Conservation (phyloP, 2,329 filamentous ascomycete species). For the Ambrosiella beaveri region DNA sequence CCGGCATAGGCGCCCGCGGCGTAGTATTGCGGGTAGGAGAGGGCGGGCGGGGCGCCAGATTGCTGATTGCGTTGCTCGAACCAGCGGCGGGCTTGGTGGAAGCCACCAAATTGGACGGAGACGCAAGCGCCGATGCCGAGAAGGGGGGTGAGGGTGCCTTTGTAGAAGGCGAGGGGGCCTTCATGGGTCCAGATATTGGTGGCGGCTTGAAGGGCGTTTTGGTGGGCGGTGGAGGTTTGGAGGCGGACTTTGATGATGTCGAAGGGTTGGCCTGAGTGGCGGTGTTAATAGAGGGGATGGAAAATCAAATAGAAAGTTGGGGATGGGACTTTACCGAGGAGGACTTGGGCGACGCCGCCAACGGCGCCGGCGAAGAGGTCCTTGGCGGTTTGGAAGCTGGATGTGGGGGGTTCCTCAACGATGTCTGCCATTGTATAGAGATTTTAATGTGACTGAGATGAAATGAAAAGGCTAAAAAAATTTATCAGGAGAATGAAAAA, state of each 20-base stretch:
- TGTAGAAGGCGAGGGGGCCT: slow-evolving; percentile 87
- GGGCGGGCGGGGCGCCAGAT: slow-evolving; percentile 33
- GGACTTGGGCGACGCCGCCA: slow-evolving; percentile 82
- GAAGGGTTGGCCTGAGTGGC: slow-evolving; percentile 43
- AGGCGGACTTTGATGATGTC: slow-evolving; percentile 97
- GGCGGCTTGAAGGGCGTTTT: slow-evolving; percentile 63
- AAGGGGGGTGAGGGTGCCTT: slow-evolving; percentile 86
- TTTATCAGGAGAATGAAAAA: background rate
- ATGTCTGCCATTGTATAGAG: slow-evolving; percentile 9
- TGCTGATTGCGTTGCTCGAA: slow-evolving; percentile 62
- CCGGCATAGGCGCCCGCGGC: slow-evolving; percentile 81
- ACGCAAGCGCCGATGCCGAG: slow-evolving; percentile 94
- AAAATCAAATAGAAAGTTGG: slow-evolving; percentile 12
- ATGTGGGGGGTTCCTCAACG: slow-evolving; percentile 14
- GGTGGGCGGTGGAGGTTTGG: slow-evolving; percentile 73
- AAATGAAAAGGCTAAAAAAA: background rate
- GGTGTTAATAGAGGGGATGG: background rate
- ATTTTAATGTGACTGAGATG: background rate
- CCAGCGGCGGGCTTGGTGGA: slow-evolving; percentile 76
- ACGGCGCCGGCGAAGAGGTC: slow-evolving; percentile 82
- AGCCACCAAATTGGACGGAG: slow-evolving; percentile 95
- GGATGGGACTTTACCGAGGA: slow-evolving; percentile 53
- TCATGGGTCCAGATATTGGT: slow-evolving; percentile 74
- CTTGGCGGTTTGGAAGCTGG: slow-evolving; percentile 51
- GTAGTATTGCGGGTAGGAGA: slow-evolving; percentile 79